Percentiles rank a stretch among this genome's conserved stretches.
phyloP scores from a whole-genome alignment of 805 yeast species.

The Lipomyces sp. region DNA sequence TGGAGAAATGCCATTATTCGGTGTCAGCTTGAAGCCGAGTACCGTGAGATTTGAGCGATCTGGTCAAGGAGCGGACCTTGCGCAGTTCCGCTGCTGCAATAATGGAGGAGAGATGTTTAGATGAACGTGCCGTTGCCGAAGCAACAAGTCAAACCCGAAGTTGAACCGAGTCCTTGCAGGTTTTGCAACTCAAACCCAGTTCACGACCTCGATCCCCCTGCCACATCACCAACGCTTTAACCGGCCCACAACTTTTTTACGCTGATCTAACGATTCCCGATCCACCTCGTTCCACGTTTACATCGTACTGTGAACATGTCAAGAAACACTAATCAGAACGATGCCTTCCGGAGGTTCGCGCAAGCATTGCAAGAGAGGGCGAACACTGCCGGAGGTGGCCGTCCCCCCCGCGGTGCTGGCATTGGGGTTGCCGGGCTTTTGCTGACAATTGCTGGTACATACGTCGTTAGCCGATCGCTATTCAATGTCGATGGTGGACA shows the following conservation, averaged over 20 bases:
- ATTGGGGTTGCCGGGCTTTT: constrained; percentile 64
- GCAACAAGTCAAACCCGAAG: background rate
- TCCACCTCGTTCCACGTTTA: background rate
- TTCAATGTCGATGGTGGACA: constrained; percentile 98
- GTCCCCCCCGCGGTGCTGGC: constrained; percentile 21
- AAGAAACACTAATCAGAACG: constrained; percentile 26
- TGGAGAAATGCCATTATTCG: constrained; percentile 27
- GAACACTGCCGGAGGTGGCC: constrained; percentile 18
- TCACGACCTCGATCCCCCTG: background rate
- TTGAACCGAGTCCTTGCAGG: background rate
- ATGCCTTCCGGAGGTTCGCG: constrained; percentile 30
- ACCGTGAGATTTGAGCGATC: background rate
- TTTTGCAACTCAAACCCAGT: background rate
- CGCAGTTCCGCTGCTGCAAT: background rate
- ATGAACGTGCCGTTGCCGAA: background rate
- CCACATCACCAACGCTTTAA: background rate
- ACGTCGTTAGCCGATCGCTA: constrained; percentile 59
- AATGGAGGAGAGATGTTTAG: background rate
- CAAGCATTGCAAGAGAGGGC: constrained; percentile 35
- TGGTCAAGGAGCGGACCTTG: background rate
- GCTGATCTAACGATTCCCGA: background rate
- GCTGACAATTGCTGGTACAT: constrained; percentile 61
- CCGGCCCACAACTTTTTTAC: background rate
- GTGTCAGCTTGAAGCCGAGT: background rate
- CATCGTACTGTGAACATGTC: background rate